Base-by-base conservation (phyloP, 2,329 filamentous ascomycete species). In the Fusarium annulatum region DNA sequence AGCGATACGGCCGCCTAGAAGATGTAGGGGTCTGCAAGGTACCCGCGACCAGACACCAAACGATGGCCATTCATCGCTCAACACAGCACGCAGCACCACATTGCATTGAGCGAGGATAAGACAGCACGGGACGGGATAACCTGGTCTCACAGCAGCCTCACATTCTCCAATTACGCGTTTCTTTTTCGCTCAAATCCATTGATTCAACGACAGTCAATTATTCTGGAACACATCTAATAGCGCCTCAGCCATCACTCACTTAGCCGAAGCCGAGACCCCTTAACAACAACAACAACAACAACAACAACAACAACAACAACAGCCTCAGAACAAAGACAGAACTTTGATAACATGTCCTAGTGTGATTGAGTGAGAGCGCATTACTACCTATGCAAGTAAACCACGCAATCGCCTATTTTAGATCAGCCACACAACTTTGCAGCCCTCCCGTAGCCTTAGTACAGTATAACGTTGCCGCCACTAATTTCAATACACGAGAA, bases 21-120 rank as follows among this genome's bases (percentile, higher is more conserved):
- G 49, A 62, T 49, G 60, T 67, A 74, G 58, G 55, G 55, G 60
- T 62, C 75, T 77, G 75, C 75, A 77, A 77, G 75, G 75, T 77
- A 77, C 75, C 75, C 75, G 75, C 75, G 67, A 60, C 66, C 68
- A 55, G 71, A 72, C 56, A 65, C 33, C 51, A 39, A 55, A 59
- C 23, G 51, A 41, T 52, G 43, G 42, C 48, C 60, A 67, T 61
- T 51, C 59, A 41, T 58, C 58, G 46, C 26, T 46, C 43, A 49
- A 51, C 56, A 58, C 43, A 56, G 61, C 55, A 60, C 61, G 42
- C 43, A 64, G 48, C 48, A 64, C 36, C 39, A 26, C 16, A 41
- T 48, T 48, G 42, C 18, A 63, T 57, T 56, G 23, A 33, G 26
- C 34, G 39, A 64, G 23, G 28, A 62, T 43, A 49, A 51, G 38